Base-by-base conservation (phyloP, 306 rosid genomes). In the Fragaria iinumae region DNA sequence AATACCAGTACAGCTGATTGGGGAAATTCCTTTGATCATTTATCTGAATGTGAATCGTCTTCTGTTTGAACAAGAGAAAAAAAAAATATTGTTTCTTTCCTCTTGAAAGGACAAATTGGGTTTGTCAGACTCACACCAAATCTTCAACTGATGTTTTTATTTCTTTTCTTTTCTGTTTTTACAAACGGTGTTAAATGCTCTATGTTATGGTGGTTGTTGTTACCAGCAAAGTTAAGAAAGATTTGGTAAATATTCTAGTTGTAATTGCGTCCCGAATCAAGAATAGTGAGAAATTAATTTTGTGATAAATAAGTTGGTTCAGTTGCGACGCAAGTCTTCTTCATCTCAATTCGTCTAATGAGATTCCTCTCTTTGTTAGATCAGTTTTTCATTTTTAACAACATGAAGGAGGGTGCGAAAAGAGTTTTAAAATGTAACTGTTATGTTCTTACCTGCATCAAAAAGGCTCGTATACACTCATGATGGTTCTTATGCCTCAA, bases 1-100 rank as follows among this genome's bases (percentile, higher is more conserved):
- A 83, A 90, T 80, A 81, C 80, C 84, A 66, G 93, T 89, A 88
- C 87, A 91, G 90, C 80, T 87, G 83, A 80, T 74, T 67, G 67
- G 27, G 73, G 74, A 72, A 79, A 50, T 60, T 48, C 20, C 55
- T 60, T 47, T 50, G 75, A 62, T 60, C 73, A 44, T 62, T 63
- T 49, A 23, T 76, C 66, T 69, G 34, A 64, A 57, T 68, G n/a
- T 56, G 57, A 59, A 52, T 77, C 45, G 45, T 66, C 18, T 65
- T 73, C 20, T 69, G 52, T 27, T 17, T 48, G 14, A 43, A 43
- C 47, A 43, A 43, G 47, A 52, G 27, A 47, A 34, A 49, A 62
- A 4, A 29, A 4, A 41, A 18, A 13, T 39, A 11, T 69, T 9
- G 21, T 21, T 32, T 25, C 8, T 45, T 64, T 64, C 41, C 32